Evolutionary conservation across 2,329 filamentous ascomycete genomes (phyloP).

Genomic region (Fusarium sp.): DNA sequence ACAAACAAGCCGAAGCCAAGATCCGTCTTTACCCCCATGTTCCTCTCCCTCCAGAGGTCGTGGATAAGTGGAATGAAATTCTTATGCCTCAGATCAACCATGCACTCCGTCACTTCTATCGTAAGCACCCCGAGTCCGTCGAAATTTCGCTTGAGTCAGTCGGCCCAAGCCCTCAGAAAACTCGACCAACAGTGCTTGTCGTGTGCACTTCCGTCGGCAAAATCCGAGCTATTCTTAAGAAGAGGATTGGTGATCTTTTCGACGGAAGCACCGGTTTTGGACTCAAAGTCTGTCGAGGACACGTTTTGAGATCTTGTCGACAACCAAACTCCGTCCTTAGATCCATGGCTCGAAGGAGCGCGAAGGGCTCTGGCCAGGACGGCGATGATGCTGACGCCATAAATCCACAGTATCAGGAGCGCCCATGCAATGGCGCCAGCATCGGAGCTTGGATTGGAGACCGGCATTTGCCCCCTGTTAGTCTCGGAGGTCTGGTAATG

Average conservation of each 20-base stretch:
- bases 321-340: slow-evolving; percentile 49
- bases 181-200: slow-evolving; percentile 79
- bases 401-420: slow-evolving; percentile 83
- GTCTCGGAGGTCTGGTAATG: slow-evolving; percentile 87
- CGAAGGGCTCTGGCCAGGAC: slow-evolving; percentile 54
- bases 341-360: slow-evolving; percentile 51
- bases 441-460: slow-evolving; percentile 91
- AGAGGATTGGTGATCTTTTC: slow-evolving; percentile 74
- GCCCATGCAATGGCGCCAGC: slow-evolving; percentile 86
- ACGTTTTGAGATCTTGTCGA: slow-evolving; percentile 71
- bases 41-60: slow-evolving; percentile 67
- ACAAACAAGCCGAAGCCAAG: slow-evolving; percentile 55
- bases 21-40: slow-evolving; percentile 71
- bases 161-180: slow-evolving; percentile 74
- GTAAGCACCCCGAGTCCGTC: slow-evolving; percentile 79
- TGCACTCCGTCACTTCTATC: slow-evolving; percentile 77
- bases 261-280: slow-evolving; percentile 72
- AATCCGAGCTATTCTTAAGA: slow-evolving; percentile 77
- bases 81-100: slow-evolving; percentile 80
- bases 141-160: slow-evolving; percentile 83
- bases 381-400: slow-evolving; percentile 58
- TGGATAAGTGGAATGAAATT: slow-evolving; percentile 78
- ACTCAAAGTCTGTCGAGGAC: slow-evolving; percentile 79
- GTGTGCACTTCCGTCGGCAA: slow-evolving; percentile 81
- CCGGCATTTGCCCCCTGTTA: slow-evolving; percentile 89